Evolutionary conservation across 495 filamentous ascomycete genomes (phyloP).

Genomic region (Chaetomium tenue): DNA sequence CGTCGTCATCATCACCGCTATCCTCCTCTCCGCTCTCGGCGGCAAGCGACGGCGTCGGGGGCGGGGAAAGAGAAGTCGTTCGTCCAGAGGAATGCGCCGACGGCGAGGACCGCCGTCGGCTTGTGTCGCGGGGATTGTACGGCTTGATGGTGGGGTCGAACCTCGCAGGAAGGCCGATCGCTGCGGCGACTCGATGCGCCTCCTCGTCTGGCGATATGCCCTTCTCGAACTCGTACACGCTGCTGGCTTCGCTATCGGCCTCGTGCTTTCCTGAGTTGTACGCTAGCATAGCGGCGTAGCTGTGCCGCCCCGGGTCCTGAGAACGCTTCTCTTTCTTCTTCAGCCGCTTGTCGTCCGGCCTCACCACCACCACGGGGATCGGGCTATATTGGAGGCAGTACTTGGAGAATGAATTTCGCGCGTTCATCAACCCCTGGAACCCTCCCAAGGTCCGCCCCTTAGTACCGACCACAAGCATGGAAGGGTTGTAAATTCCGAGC

Average conservation of each 20-base stretch:
- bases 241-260: conserved; percentile 48
- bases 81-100: conserved; percentile 30
- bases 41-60: conserved; percentile 17
- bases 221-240: conserved; percentile 48
- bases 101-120: conserved; percentile 35
- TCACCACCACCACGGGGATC: conserved; percentile 94
- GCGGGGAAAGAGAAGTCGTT: conserved; percentile 24
- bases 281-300: conserved; percentile 77
- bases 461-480: conserved; percentile 93
- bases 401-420: conserved; percentile 84
- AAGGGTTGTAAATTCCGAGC: conserved; percentile 93
- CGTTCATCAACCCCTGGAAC: conserved; percentile 81
- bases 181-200: conserved; percentile 67
- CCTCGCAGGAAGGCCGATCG: conserved; percentile 61
- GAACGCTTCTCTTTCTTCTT: conserved; percentile 90
- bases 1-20: conserved; percentile 47
- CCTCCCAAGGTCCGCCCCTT: conserved; percentile 82
- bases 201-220: conserved; percentile 58
- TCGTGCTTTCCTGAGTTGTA: conserved; percentile 60
- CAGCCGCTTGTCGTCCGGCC: conserved; percentile 81
- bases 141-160: conserved; percentile 57
- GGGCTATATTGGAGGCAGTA: conserved; percentile 96
- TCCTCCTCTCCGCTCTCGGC: conserved; percentile 50
- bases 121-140: conserved; percentile 25
- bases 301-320: conserved; percentile 71